Conservation (phyloP, 306 rosid species). For the Vachellia collinsii region DNA sequence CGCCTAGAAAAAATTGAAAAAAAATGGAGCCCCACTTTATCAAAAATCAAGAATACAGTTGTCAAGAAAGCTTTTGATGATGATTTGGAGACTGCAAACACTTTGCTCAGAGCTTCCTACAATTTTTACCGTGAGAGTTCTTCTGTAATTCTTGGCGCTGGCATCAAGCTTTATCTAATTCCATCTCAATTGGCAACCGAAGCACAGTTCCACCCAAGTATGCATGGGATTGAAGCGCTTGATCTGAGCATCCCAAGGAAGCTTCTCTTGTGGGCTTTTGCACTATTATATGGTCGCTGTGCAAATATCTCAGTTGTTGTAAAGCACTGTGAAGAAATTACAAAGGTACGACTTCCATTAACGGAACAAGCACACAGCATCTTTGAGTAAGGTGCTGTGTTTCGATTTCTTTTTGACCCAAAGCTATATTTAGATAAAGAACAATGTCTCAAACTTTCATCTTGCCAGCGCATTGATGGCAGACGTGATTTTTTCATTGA, state of each 20-base stretch:
- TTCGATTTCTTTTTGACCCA: neutral
- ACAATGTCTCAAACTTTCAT: conserved; percentile 17
- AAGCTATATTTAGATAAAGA: conserved; percentile 12
- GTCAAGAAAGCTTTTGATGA: conserved; percentile 73
- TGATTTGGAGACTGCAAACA: conserved; percentile 70
- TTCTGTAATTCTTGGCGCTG: conserved; percentile 71
- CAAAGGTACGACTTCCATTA: conserved; percentile 66
- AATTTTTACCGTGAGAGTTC: conserved; percentile 93
- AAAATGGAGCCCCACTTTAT: conserved; percentile 65
- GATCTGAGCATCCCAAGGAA: conserved; percentile 97
- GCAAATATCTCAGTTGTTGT: conserved; percentile 80
- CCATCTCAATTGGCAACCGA: conserved; percentile 60
- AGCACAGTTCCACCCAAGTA: conserved; percentile 56
- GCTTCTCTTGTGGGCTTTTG: conserved; percentile 96
- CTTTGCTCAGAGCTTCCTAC: conserved; percentile 86
- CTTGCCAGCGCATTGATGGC: conserved; percentile 9
- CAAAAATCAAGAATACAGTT: conserved; percentile 52
- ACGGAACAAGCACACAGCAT: conserved; percentile 33
- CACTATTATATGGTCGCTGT: conserved; percentile 72
- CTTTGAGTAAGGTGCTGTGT: conserved; percentile 24
- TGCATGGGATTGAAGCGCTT: conserved; percentile 73
- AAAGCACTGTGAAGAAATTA: conserved; percentile 91
- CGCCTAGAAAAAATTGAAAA: conserved; percentile 61
- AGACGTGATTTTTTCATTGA: neutral
- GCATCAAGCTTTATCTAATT: conserved; percentile 70